These are phyloP conservation scores for Ascochyta viciae-villosae DNA, from an alignment of 2,329 filamentous ascomycete genomes.

Conservation along the genomic window DNA sequence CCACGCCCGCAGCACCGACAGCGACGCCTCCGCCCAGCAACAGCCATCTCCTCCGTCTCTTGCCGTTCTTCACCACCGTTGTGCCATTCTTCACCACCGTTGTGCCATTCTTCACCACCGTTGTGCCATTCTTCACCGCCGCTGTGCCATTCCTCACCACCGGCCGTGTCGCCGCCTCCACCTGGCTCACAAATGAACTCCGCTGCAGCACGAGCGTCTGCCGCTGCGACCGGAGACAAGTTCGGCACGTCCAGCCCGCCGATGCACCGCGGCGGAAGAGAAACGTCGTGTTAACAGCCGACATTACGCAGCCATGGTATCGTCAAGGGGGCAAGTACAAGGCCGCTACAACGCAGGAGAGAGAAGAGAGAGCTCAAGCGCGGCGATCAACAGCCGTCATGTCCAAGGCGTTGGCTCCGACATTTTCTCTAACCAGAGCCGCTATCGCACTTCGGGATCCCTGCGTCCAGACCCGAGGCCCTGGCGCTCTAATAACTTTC, in stretches of 20 bases:
- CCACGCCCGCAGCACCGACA: conserved; percentile 54
- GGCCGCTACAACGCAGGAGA: neutral
- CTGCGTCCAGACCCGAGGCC: neutral
- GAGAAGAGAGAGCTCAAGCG: neutral
- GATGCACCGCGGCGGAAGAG: conserved; percentile 31
- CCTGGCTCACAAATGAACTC: conserved; percentile 24
- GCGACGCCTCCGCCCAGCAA: conserved; percentile 36
- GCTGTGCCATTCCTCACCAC: neutral
- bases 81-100: too few species aligned
- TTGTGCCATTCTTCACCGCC: too few species aligned
- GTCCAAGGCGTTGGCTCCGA: conserved; percentile 8
- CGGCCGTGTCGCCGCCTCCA: conserved; percentile 1
- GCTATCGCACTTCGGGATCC: conserved; percentile 11
- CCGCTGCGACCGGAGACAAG: conserved; percentile 40
- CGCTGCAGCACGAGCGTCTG: conserved; percentile 26
- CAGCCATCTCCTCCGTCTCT: conserved; percentile 35
- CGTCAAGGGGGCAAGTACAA: neutral
- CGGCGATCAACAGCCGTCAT: neutral
- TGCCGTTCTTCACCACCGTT: conserved; percentile 22
- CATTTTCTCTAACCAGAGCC: conserved; percentile 13
- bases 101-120: too few species aligned
- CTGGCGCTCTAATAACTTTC: too few species aligned
- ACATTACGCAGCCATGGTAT: conserved; percentile 36
- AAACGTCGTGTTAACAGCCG: conserved; percentile 31
- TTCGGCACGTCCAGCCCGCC: conserved; percentile 45